These are phyloP conservation scores for Angophora floribunda DNA, from an alignment of 345 rosid genomes.

Conservation along the genomic window DNA sequence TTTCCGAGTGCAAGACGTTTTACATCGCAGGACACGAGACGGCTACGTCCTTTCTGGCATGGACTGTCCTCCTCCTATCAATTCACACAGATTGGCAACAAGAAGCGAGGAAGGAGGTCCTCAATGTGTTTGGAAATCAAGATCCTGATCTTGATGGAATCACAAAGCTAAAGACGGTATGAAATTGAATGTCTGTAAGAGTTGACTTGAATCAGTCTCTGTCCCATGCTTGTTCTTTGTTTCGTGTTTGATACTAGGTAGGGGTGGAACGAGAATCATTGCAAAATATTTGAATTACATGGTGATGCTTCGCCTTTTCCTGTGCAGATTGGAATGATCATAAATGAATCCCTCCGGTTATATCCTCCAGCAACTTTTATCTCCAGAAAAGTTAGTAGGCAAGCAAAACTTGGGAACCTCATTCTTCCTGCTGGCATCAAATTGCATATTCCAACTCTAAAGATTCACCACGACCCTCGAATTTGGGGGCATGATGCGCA, in stretches of 20 bases:
- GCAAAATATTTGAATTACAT: neutral
- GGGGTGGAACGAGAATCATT: neutral
- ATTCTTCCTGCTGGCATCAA: constrained; percentile 8
- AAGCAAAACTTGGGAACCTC: constrained; percentile 14
- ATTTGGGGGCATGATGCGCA: constrained; percentile 41
- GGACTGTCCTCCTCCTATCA: constrained; percentile 24
- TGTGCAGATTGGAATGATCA: constrained; percentile 13
- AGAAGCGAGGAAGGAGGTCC: constrained; percentile 22
- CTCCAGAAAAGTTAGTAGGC: constrained; percentile 1
- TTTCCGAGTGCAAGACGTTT: constrained; percentile 30
- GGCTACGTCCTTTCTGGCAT: constrained; percentile 4
- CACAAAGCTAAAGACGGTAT: neutral
- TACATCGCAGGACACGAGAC: constrained; percentile 5
- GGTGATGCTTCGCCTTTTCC: neutral
- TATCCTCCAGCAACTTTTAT: neutral
- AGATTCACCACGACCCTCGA: constrained; percentile 20
- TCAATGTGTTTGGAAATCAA: constrained; percentile 10
- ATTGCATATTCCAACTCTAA: neutral
- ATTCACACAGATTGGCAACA: constrained; percentile 25
- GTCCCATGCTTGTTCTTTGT: neutral
- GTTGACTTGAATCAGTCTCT: neutral
- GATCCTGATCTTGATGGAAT: neutral
- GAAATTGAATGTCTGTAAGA: neutral
- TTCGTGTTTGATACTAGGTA: neutral
- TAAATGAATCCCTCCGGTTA: constrained; percentile 2